Conservation (phyloP, 495 filamentous ascomycete genomes). For the Annulohypoxylon stygium region DNA sequence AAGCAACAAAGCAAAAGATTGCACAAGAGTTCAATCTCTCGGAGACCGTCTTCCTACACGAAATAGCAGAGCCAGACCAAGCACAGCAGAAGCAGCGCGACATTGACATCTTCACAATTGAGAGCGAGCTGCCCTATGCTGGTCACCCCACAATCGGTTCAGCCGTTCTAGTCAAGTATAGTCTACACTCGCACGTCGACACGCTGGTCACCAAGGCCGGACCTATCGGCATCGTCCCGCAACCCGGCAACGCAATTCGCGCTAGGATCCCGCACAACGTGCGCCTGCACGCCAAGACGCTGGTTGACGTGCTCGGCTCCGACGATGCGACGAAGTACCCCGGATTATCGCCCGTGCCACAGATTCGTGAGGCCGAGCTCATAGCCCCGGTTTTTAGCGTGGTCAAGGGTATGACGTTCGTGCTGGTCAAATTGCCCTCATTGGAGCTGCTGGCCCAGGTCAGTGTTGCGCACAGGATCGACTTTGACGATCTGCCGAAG, state of each 20-base stretch:
- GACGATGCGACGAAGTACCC: neutral
- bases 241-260: conserved; percentile 49
- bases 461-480: conserved; percentile 34
- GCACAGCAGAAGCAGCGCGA: conserved; percentile 45
- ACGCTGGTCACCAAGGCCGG: conserved; percentile 74
- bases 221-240: conserved; percentile 51
- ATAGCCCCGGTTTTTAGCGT: conserved; percentile 69
- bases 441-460: conserved; percentile 60
- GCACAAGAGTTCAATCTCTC: conserved; percentile 87
- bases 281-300: conserved; percentile 66
- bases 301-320: conserved; percentile 42
- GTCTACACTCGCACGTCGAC: conserved; percentile 48
- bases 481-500: conserved; percentile 47
- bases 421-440: conserved; percentile 65
- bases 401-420: conserved; percentile 77
- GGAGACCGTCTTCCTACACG: conserved; percentile 84
- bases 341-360: conserved; percentile 43
- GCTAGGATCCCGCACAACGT: conserved; percentile 75
- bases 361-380: conserved; percentile 54
- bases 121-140: conserved; percentile 76
- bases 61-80: conserved; percentile 34
- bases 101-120: conserved; percentile 79
- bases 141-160: conserved; percentile 84
- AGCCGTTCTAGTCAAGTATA: conserved; percentile 64
- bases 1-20: conserved; percentile 72